These are phyloP conservation scores for Pleurotus tuoliensis DNA, from an alignment of 768 basidiomycete species.

Conservation along the genomic window DNA sequence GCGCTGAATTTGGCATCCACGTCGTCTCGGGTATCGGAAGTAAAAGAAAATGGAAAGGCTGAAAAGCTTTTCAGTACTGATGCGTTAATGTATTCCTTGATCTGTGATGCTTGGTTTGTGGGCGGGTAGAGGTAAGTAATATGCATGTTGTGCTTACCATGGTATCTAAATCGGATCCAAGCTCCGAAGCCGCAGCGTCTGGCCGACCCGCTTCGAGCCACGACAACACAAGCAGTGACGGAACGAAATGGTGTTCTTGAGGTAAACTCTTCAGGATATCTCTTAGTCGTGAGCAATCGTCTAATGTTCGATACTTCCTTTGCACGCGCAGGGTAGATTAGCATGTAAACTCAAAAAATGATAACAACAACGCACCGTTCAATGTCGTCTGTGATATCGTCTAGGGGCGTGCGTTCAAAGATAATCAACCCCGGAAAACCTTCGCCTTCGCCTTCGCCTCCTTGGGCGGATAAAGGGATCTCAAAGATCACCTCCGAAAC, in stretches of 20 bases:
- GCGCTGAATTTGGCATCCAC: constrained; percentile 52
- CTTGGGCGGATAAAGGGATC: constrained; percentile 41
- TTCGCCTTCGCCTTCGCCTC: constrained; percentile 26
- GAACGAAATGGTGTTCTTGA: constrained; percentile 52
- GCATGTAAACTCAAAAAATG: not conserved
- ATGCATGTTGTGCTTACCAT: constrained; percentile 43
- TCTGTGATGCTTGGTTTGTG: constrained; percentile 26
- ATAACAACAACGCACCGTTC: constrained; percentile 47
- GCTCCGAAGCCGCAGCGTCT: constrained; percentile 21
- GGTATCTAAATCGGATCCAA: constrained; percentile 46
- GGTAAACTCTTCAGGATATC: constrained; percentile 58
- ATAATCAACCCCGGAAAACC: constrained; percentile 57
- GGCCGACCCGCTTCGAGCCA: constrained; percentile 48
- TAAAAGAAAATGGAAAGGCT: constrained; percentile 47
- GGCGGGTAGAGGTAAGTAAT: too few relatives aligned
- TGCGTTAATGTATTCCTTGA: constrained; percentile 42
- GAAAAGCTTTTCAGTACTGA: constrained; percentile 35
- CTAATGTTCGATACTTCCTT: constrained; percentile 69
- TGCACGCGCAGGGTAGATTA: constrained; percentile 4
- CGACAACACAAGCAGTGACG: constrained; percentile 55
- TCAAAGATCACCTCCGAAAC: constrained; percentile 54
- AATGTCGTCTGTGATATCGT: constrained; percentile 57
- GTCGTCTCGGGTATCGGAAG: constrained; percentile 44
- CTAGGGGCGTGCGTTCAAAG: constrained; percentile 72
- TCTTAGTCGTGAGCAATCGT: constrained; percentile 68